These are phyloP conservation scores for Porphyrellus sp. DNA, from an alignment of 1,284 basidiomycete genomes.

Conservation along the genomic window DNA sequence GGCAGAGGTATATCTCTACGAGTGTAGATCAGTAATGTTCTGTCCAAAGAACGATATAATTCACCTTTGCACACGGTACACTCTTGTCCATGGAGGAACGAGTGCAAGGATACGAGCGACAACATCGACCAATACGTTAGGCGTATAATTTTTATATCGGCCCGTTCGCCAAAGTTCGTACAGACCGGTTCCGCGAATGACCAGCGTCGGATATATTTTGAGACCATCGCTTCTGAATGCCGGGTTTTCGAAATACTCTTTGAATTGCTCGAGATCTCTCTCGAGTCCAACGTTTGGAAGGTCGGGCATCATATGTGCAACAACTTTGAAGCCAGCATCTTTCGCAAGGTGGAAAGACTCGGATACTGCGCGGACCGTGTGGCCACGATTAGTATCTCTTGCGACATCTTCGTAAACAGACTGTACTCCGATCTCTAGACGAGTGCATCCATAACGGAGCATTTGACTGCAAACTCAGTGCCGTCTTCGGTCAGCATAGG, in stretches of 20 bases:
- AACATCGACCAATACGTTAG: slow-evolving; percentile 96
- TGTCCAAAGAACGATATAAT: not conserved
- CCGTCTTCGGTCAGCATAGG: not conserved
- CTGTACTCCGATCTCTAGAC: slow-evolving; percentile 97
- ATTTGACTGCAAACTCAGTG: slow-evolving; percentile 73
- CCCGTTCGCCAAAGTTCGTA: slow-evolving; percentile 98
- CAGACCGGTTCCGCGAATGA: slow-evolving; percentile 95
- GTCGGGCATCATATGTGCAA: slow-evolving; percentile 98
- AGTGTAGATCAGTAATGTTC: slow-evolving; percentile 5
- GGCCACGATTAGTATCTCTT: slow-evolving; percentile 95
- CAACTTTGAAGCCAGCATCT: slow-evolving; percentile 99
- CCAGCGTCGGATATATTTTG: slow-evolving; percentile 98
- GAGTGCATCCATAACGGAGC: slow-evolving; percentile 98
- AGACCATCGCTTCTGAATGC: slow-evolving; percentile 96
- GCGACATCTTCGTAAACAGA: slow-evolving; percentile 99
- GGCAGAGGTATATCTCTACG: slow-evolving; percentile 92
- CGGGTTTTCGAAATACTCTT: slow-evolving; percentile 98
- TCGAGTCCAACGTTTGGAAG: slow-evolving; percentile 97
- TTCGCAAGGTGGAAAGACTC: slow-evolving; percentile 99
- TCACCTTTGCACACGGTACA: slow-evolving; percentile 94
- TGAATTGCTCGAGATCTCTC: slow-evolving; percentile 98
- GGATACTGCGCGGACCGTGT: slow-evolving; percentile 96
- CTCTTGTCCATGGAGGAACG: slow-evolving; percentile 98
- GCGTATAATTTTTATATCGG: slow-evolving; percentile 98
- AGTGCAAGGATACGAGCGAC: slow-evolving; percentile 95